Percentiles rank a stretch among this genome's conserved stretches.
phyloP scores from a whole-genome alignment of 148 eudicot species.

The Amaranthus palmeri region DNA sequence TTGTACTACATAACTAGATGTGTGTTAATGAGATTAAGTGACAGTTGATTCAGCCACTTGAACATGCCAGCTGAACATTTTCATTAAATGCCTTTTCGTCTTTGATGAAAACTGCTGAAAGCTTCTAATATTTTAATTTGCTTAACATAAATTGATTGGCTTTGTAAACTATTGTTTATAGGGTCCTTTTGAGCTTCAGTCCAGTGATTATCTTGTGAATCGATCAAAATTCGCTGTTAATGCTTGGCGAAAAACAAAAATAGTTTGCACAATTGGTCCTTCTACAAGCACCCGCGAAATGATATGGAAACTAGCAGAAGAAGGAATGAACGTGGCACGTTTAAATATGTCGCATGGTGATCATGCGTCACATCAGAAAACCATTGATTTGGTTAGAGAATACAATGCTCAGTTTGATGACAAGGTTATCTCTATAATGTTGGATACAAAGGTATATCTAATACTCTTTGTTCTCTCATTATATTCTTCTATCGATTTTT shows the following conservation, averaged over 20 bases:
- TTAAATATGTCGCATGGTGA: slow-evolving; percentile 98
- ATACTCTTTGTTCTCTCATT: neutral
- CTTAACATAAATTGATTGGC: slow-evolving; percentile 12
- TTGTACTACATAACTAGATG: no score
- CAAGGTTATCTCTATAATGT: slow-evolving; percentile 87
- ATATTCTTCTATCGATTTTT: neutral
- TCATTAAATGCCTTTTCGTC: no score
- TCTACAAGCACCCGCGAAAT: slow-evolving; percentile 85
- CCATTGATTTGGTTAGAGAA: slow-evolving; percentile 83
- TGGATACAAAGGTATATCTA: slow-evolving; percentile 82
- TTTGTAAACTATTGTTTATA: neutral
- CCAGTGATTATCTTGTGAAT: slow-evolving; percentile 27
- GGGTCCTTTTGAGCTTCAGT: slow-evolving; percentile 46
- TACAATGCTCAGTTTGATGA: slow-evolving; percentile 88
- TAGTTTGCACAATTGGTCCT: slow-evolving; percentile 96
- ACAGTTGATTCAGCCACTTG: no score
- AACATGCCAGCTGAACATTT: no score
- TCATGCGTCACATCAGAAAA: slow-evolving; percentile 91
- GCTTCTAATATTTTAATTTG: neutral
- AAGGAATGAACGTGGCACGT: slow-evolving; percentile 97
- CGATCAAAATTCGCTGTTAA: slow-evolving; percentile 20
- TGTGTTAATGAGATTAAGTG: no score
- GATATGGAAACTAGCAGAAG: slow-evolving; percentile 96
- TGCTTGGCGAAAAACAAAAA: slow-evolving; percentile 75
- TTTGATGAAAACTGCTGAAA: neutral